Evolutionary conservation across 768 basidiomycete species (phyloP), one percentile per base, ranked within the genome.

Genomic region (Chlorophyllum brunneum): DNA sequence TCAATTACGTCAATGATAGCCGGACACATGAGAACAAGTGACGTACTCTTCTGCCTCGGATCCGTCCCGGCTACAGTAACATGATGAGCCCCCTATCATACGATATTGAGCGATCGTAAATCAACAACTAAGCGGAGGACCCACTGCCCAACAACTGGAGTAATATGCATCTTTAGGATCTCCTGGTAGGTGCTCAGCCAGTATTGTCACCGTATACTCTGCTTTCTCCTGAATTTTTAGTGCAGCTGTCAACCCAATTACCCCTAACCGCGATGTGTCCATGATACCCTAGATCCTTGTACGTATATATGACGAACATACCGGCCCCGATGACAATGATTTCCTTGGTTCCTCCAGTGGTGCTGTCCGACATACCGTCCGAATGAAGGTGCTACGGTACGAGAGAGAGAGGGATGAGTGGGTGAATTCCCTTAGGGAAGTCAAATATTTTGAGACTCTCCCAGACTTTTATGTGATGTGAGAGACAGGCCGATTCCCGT

Each of bases 71-170:
- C 78, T 5, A 73, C 66, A 29, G 76, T 82, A 57, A 86, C 79
- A 70, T 86, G 82, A 52, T 86, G 83, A 0, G 85, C 86, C 15
- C 85, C 86, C 86, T n/a, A n/a, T n/a, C n/a, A n/a, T n/a, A n/a
- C n/a, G n/a, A n/a, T n/a, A n/a, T n/a, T n/a, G n/a, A n/a, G n/a
- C n/a, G n/a, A n/a, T n/a, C n/a, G n/a, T n/a, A n/a, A n/a, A n/a
- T n/a, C n/a, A n/a, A n/a, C n/a, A n/a, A n/a, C n/a, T n/a, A n/a
- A n/a, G n/a, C n/a, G 86, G 34, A 13, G 33, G 43, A 69, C 80
- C 53, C 48, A 84, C 85, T n/a, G 86, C 86, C 82, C 84, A 87
- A 27, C 77, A 76, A 54, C 81, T 83, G 2, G 86, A 82, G 60
- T 83, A 87, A 37, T 75, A 70, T 55, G 83, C 77, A 22, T 65